Conservation (phyloP, 2,329 filamentous ascomycete species). For the Fusarium udum region DNA sequence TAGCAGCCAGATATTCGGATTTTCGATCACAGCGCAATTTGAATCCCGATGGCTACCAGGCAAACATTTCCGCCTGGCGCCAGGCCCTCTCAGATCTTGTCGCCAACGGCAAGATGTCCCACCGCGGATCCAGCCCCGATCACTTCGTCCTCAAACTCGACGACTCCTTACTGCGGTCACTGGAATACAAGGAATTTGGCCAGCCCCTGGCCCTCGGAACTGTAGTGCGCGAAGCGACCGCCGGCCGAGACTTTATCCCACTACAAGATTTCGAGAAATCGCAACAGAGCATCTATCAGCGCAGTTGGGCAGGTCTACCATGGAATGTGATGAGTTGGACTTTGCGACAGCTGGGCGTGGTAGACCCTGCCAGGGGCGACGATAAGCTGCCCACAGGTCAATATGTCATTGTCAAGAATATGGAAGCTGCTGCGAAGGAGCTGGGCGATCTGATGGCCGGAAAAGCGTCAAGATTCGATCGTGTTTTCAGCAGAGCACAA, state of each 20-base stretch:
- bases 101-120: constrained; percentile 65
- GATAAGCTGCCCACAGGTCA: constrained; percentile 68
- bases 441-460: constrained; percentile 58
- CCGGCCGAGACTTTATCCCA: constrained; percentile 74
- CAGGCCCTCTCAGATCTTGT: constrained; percentile 76
- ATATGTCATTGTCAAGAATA: constrained; percentile 72
- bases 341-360: constrained; percentile 72
- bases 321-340: constrained; percentile 81
- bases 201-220: constrained; percentile 81
- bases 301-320: constrained; percentile 73
- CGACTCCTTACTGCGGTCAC: constrained; percentile 72
- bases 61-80: constrained; percentile 84
- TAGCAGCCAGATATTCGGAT: constrained; percentile 89
- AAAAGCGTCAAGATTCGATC: constrained; percentile 66
- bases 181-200: constrained; percentile 83
- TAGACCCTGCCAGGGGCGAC: constrained; percentile 56
- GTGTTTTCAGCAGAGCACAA: constrained; percentile 72
- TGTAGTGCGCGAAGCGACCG: constrained; percentile 79
- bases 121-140: constrained; percentile 53
- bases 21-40: constrained; percentile 77
- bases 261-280: constrained; percentile 72
- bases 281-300: constrained; percentile 76
- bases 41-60: constrained; percentile 86
- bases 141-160: constrained; percentile 64
- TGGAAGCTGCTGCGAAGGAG: constrained; percentile 67